A percentile compares a stretch with the other conserved stretches of the same genome.
phyloP scores from a whole-genome alignment of 2,329 filamentous ascomycete genomes.

The Xylariaceae sp. region DNA sequence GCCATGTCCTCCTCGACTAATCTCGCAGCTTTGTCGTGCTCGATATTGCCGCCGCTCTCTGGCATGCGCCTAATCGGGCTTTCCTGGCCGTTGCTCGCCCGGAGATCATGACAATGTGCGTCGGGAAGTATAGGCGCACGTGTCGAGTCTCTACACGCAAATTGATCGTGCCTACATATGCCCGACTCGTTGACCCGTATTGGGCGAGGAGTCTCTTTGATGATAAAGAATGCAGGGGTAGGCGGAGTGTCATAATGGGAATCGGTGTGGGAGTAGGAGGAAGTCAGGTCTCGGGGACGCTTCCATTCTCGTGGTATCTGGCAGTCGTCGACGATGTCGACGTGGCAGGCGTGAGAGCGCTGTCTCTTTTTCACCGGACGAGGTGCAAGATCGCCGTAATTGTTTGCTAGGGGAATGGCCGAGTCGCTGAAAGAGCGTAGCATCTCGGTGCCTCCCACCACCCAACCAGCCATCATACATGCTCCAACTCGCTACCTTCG shows the following conservation, averaged over 20 bases:
- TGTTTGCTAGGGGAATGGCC: constrained; percentile 21
- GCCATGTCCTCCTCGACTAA: constrained; percentile 45
- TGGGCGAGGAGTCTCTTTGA: constrained; percentile 26
- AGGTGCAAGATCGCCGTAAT: constrained; percentile 25
- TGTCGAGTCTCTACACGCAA: constrained; percentile 22
- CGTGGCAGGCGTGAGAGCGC: constrained; percentile 33
- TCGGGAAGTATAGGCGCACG: constrained; percentile 8
- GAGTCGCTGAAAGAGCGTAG: constrained; percentile 33
- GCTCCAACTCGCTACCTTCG: constrained; percentile 20
- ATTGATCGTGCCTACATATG: constrained; percentile 26
- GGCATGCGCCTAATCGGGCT: constrained; percentile 29
- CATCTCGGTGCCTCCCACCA: constrained; percentile 32
- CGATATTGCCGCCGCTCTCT: constrained; percentile 39
- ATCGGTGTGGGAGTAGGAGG: constrained; percentile 16
- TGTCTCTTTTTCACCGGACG: constrained; percentile 37
- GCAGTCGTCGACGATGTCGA: constrained; percentile 29
- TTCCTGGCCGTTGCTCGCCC: constrained; percentile 15
- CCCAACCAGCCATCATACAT: constrained; percentile 35
- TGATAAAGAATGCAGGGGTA: constrained; percentile 32
- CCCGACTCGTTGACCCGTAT: constrained; percentile 18
- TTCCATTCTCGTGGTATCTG: constrained; percentile 36
- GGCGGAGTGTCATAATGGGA: constrained; percentile 17
- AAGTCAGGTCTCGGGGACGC: constrained; percentile 24
- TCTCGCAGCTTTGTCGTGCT: constrained; percentile 44
- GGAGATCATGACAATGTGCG: constrained; percentile 16